phyloP scores from a whole-genome alignment of 768 basidiomycete species.

The Mycena albidolilacea region DNA sequence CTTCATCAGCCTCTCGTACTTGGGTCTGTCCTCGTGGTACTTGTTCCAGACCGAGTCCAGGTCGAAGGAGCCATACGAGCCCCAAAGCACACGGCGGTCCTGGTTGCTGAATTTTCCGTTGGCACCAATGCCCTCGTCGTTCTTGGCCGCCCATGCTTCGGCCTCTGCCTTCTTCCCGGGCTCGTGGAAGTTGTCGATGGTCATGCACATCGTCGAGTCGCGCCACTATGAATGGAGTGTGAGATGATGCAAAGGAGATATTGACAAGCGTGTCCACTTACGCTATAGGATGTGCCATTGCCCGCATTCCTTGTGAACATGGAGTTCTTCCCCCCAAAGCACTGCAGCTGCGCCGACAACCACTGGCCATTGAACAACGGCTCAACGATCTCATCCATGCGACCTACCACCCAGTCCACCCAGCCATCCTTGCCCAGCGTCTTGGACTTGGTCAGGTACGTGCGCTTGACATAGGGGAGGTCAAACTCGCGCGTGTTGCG shows the following conservation, averaged over 20 bases:
- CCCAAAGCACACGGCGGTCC: slow-evolving; percentile 32
- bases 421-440: slow-evolving; percentile 31
- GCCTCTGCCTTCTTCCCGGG: slow-evolving; percentile 32
- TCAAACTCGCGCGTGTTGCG: slow-evolving; percentile 36
- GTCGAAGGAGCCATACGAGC: slow-evolving; percentile 31
- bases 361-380: slow-evolving; percentile 28
- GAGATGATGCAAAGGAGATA: neutral
- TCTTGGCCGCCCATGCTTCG: slow-evolving; percentile 29
- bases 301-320: slow-evolving; percentile 29
- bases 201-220: slow-evolving; percentile 35
- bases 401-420: slow-evolving; percentile 33
- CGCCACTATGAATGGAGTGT: slow-evolving; percentile 22
- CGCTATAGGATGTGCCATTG: slow-evolving; percentile 33
- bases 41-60: slow-evolving; percentile 33
- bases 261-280: slow-evolving; percentile 11
- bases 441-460: slow-evolving; percentile 33
- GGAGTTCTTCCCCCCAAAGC: slow-evolving; percentile 34
- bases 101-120: slow-evolving; percentile 32
- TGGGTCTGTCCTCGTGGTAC: slow-evolving; percentile 30
- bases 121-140: slow-evolving; percentile 28
- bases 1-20: slow-evolving; percentile 31
- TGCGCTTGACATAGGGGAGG: slow-evolving; percentile 34
- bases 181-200: slow-evolving; percentile 36
- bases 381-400: slow-evolving; percentile 30
- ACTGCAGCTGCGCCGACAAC: slow-evolving; percentile 32